Base-by-base conservation (phyloP, 257 asterid species). In the Solanum chiquidenum region DNA sequence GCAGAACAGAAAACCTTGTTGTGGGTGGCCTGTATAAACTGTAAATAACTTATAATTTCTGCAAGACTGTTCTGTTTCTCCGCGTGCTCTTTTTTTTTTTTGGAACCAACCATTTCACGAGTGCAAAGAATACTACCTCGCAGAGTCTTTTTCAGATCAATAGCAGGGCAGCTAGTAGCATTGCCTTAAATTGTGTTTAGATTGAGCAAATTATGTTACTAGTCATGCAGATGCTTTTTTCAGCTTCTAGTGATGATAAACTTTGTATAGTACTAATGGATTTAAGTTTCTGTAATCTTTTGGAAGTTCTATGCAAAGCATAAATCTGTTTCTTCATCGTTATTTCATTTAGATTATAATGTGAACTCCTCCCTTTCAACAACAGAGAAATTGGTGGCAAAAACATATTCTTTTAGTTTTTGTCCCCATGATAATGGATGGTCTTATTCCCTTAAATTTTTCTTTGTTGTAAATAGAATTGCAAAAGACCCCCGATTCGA, bases 401-500 rank as follows among this genome's bases (percentile, higher is more conserved):
- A 49, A 80, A 9, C 18, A 80, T 11, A 80, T 11, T 14, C 29
- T 31, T 46, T 46, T 20, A 3, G 42, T 29, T 46, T 31, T 29
- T 80, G 3, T 29, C 42, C 66, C 42, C 37, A 37, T 25, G 9
- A 1, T 33, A 34, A 35, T 34, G 33, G 44, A 68, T 74, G 83
- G 84, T 27, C 31, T 86, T 58, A n/a, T 88, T 23, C 66, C 38
- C 86, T 79, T 40, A 82, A 44, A 9, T 37, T 44, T 62, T 75
- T 12, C 13, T 34, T 60, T 9, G 52, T 42, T 87, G 62, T 87
- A 37, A 73, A 87, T 92, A 97, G 99, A 92, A 95, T 96, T 86
- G 99, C 99, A 1, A 96, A 96, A 94, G 99, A 97, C 88, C 98
- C 99, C 91, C 98, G 98, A 27, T 94, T 97, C 90, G 99, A 94